Base-by-base conservation (phyloP, 2,329 filamentous ascomycete species). In the Hypoxylon sp. region DNA sequence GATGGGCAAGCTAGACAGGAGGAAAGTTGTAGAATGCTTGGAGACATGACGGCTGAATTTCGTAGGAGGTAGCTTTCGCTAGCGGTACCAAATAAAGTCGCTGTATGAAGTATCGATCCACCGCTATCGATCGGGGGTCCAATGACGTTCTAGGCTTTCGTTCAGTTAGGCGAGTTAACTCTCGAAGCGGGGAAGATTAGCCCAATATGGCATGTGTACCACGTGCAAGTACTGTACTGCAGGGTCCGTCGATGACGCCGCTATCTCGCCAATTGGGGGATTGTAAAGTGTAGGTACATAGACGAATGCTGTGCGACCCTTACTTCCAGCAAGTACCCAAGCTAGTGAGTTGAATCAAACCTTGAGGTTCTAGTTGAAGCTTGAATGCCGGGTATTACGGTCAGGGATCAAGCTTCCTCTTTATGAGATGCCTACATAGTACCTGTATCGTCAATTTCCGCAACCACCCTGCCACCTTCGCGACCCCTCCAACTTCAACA, bases 11-110 rank as follows among this genome's bases (percentile, higher is more conserved):
- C 44, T 50, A 69, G 31, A 35, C 63, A 64, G 48, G 66, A 70
- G 40, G 67, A 68, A 70, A 72, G 66, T 59, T 72, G 69, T 61
- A 72, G 64, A 64, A 71, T 66, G 61, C 65, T 69, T 64, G 69
- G 66, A 67, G 69, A 71, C 64, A 69, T 71, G 66, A 67, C 53
- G 59, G 66, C 53, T 42, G 68, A 66, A 53, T 58, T 68, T 67
- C 64, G 59, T 55, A 66, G 31, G 31, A 66, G 31, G 31, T 44
- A 51, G 31, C 40, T 50, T 50, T 14, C 54, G 30, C 25, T 50
- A 50, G 14, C 25, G 40, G 27, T n/a, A n/a, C 11, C 33, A 37
- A 37, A 37, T 37, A 37, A 37, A 37, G 10, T 37, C 33, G 33
- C 33, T 37, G 33, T 37, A 37, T 13, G 10, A 13, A 14, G 8